These are phyloP conservation scores for Lachnellula hyalina DNA, from an alignment of 2,329 filamentous ascomycete genomes.

Conservation along the genomic window DNA sequence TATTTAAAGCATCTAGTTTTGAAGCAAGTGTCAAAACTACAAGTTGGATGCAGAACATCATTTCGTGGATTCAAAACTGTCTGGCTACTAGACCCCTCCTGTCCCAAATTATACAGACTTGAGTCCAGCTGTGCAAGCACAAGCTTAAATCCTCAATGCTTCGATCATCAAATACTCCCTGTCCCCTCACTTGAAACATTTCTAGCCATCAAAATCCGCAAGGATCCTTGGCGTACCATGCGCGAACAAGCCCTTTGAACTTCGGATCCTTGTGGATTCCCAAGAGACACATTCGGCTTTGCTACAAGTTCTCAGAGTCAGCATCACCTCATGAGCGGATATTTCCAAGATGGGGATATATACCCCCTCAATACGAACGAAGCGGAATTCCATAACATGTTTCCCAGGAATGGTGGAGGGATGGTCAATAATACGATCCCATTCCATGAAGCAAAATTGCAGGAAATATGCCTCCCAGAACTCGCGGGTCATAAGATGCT, in stretches of 20 bases:
- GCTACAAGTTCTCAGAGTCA: not conserved
- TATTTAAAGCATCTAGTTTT: too few relatives aligned
- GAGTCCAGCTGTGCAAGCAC: too few relatives aligned
- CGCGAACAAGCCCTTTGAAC: not conserved
- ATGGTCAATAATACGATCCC: not conserved
- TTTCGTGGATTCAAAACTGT: too few relatives aligned
- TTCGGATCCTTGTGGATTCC: not conserved
- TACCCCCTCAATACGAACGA: conserved; percentile 2
- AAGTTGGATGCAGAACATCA: too few relatives aligned
- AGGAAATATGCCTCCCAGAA: conserved; percentile 1
- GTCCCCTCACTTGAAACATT: too few relatives aligned
- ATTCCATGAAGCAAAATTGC: not conserved
- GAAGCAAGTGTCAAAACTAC: too few relatives aligned
- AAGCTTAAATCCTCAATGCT: too few relatives aligned
- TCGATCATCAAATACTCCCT: too few relatives aligned
- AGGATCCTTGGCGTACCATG: not conserved
- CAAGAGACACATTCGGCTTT: not conserved
- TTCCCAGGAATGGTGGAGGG: not conserved
- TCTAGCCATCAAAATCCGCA: not conserved
- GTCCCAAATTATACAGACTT: too few relatives aligned
- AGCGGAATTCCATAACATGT: conserved; percentile 4
- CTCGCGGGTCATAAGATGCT: not conserved
- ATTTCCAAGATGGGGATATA: not conserved
- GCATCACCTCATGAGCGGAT: too few relatives aligned
- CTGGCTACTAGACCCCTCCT: too few relatives aligned